Evolutionary conservation across 2,329 filamentous ascomycete genomes (phyloP).

Genomic region (Bretziella fagacearum): DNA sequence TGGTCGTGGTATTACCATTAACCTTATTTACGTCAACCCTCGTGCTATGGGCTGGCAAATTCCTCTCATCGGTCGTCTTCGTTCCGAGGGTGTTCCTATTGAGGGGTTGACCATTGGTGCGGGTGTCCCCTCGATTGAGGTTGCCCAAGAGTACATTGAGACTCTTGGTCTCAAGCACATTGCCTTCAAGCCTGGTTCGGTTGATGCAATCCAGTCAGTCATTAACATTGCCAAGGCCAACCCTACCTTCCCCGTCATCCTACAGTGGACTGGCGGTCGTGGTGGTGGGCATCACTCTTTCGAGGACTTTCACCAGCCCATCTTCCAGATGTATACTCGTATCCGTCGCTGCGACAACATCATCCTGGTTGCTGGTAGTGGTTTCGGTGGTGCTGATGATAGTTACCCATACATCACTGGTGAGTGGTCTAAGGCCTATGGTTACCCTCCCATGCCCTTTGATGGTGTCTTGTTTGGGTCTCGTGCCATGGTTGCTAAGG

Average conservation of each 20-base stretch:
- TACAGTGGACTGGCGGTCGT: slow-evolving; percentile 91
- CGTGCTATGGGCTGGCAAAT: slow-evolving; percentile 88
- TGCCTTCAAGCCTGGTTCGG: slow-evolving; percentile 80
- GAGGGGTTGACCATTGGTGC: slow-evolving; percentile 86
- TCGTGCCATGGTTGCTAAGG: slow-evolving; percentile 89
- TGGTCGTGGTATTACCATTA: slow-evolving; percentile 74
- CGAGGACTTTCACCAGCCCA: slow-evolving; percentile 87
- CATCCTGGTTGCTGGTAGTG: slow-evolving; percentile 75
- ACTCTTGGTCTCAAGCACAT: slow-evolving; percentile 89
- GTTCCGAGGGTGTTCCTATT: slow-evolving; percentile 74
- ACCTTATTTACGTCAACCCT: slow-evolving; percentile 82
- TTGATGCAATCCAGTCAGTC: slow-evolving; percentile 73
- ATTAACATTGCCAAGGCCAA: slow-evolving; percentile 93
- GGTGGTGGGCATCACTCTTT: slow-evolving; percentile 90
- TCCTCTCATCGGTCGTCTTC: slow-evolving; percentile 60
- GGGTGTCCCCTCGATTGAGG: slow-evolving; percentile 83
- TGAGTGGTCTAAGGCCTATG: slow-evolving; percentile 70
- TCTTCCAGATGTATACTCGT: slow-evolving; percentile 78
- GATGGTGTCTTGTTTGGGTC: slow-evolving; percentile 83
- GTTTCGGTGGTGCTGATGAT: slow-evolving; percentile 77
- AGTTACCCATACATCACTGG: slow-evolving; percentile 87
- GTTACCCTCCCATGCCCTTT: slow-evolving; percentile 85
- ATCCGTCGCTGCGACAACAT: slow-evolving; percentile 77
- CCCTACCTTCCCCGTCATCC: slow-evolving; percentile 75
- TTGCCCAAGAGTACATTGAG: slow-evolving; percentile 84